phyloP scores from a whole-genome alignment of 2,329 filamentous ascomycete genomes.

The Trichoderma atrobrunneum region DNA sequence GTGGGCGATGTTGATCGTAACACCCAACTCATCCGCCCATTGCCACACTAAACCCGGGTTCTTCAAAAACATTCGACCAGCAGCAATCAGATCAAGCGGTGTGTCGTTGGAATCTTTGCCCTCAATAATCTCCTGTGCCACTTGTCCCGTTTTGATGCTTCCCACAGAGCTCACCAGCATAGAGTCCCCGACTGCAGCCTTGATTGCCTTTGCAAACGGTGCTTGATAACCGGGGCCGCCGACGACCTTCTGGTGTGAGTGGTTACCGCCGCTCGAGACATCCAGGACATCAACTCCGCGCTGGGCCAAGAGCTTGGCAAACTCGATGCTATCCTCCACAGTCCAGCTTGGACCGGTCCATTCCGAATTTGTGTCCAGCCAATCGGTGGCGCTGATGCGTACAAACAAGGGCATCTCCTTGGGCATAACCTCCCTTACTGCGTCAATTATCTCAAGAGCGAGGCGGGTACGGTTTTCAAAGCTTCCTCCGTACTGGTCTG shows the following conservation, averaged over 20 bases:
- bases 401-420: slow-evolving; percentile 68
- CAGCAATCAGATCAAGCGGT: slow-evolving; percentile 46
- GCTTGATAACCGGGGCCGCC: slow-evolving; percentile 67
- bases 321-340: slow-evolving; percentile 58
- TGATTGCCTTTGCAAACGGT: slow-evolving; percentile 66
- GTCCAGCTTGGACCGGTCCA: slow-evolving; percentile 62
- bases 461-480: slow-evolving; percentile 71
- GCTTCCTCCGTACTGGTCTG: slow-evolving; percentile 63
- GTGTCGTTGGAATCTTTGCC: slow-evolving; percentile 21
- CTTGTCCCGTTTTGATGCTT: slow-evolving; percentile 41
- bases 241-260: slow-evolving; percentile 49
- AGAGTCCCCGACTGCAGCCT: slow-evolving; percentile 65
- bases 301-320: slow-evolving; percentile 62
- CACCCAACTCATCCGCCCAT: slow-evolving; percentile 53
- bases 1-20: slow-evolving; percentile 45
- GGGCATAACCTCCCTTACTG: slow-evolving; percentile 61
- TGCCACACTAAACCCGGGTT: slow-evolving; percentile 56
- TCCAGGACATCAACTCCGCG: slow-evolving; percentile 73
- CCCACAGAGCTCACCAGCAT: slow-evolving; percentile 48
- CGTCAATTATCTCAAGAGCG: slow-evolving; percentile 63
- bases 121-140: slow-evolving; percentile 48
- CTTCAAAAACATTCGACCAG: slow-evolving; percentile 56
- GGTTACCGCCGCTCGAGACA: slow-evolving; percentile 65
- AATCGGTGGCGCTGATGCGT: slow-evolving; percentile 70
- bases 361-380: slow-evolving; percentile 61